These are phyloP conservation scores for Mrakia frigida DNA, from an alignment of 768 basidiomycete species.

Conservation along the genomic window DNA sequence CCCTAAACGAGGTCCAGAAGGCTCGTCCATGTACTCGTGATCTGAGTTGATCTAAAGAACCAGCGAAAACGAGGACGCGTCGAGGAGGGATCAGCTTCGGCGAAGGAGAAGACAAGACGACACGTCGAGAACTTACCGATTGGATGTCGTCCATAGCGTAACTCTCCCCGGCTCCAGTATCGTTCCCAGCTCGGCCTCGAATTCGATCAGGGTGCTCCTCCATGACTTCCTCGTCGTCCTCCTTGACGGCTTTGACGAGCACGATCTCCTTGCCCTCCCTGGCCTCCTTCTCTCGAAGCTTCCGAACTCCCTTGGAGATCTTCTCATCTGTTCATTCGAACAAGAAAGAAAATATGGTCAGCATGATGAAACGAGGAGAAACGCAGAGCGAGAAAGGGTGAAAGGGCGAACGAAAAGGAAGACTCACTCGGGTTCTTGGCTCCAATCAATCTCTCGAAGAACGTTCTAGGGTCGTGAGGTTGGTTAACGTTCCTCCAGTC, in stretches of 20 bases:
- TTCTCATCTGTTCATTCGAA: slow-evolving; percentile 40
- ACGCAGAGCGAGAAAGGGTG: no score
- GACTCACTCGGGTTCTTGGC: slow-evolving; percentile 39
- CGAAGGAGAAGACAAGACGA: slow-evolving; percentile 44
- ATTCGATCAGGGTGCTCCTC: background rate
- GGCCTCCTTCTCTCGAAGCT: slow-evolving; percentile 75
- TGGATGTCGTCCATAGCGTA: slow-evolving; percentile 59
- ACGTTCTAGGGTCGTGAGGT: slow-evolving; percentile 66
- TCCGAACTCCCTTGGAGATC: slow-evolving; percentile 77
- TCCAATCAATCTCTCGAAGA: slow-evolving; percentile 67
- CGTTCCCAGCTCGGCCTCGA: background rate
- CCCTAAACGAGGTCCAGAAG: slow-evolving; percentile 15
- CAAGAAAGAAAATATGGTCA: no score
- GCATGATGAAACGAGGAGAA: no score
- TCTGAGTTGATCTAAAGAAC: slow-evolving; percentile 5
- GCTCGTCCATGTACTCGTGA: background rate
- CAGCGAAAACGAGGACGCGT: background rate
- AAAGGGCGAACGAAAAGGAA: background rate
- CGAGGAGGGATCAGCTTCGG: background rate
- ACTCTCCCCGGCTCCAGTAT: slow-evolving; percentile 30
- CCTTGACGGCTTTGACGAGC: slow-evolving; percentile 49
- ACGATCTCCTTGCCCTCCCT: slow-evolving; percentile 58
- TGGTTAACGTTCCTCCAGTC: slow-evolving; percentile 89
- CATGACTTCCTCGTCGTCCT: slow-evolving; percentile 34
- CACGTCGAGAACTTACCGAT: slow-evolving; percentile 56